Percentiles rank a stretch among this genome's conserved stretches.
These are phyloP conservation scores for Lasiosphaeria ovina DNA, from an alignment of 495 filamentous ascomycete species.

Conservation along the genomic window DNA sequence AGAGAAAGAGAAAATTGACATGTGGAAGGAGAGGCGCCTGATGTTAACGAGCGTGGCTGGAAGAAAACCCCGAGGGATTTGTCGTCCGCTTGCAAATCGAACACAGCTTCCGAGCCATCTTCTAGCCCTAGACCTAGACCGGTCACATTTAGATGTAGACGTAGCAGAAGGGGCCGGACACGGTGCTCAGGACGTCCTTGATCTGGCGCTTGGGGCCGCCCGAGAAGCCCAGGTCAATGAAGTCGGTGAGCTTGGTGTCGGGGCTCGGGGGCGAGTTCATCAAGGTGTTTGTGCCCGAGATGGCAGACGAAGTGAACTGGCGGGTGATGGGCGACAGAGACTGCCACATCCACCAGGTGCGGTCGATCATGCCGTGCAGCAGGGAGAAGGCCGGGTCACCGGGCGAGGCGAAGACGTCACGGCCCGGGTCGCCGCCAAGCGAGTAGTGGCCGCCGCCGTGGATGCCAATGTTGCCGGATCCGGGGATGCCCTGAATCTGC, in stretches of 20 bases:
- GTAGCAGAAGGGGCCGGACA: constrained; percentile 34
- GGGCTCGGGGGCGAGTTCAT: constrained; percentile 23
- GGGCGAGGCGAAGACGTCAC: constrained; percentile 57
- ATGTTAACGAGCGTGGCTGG: too few species aligned
- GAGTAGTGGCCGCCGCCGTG: constrained; percentile 63
- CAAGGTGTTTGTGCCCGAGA: constrained; percentile 27
- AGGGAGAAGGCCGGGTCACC: constrained; percentile 67
- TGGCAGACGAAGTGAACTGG: constrained; percentile 5
- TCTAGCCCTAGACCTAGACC: neutral
- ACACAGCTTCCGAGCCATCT: neutral
- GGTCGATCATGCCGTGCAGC: constrained; percentile 66
- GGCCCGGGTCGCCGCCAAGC: constrained; percentile 57
- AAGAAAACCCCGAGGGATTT: too few species aligned
- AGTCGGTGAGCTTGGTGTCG: constrained; percentile 22
- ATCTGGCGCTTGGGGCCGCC: constrained; percentile 19
- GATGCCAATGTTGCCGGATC: constrained; percentile 52
- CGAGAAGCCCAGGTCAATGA: constrained; percentile 27
- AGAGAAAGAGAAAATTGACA: too few species aligned
- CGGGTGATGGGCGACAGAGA: constrained; percentile 30
- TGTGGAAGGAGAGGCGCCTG: too few species aligned
- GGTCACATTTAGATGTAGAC: constrained; percentile 28
- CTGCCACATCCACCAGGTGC: constrained; percentile 69
- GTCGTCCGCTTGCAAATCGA: neutral
- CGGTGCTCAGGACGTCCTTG: constrained; percentile 16
- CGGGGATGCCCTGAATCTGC: constrained; percentile 49